A percentile compares a stretch with the other conserved stretches of the same genome.
phyloP scores from a whole-genome alignment of 371 early-diverging fungal genomes.

The Mucor plumbeus region DNA sequence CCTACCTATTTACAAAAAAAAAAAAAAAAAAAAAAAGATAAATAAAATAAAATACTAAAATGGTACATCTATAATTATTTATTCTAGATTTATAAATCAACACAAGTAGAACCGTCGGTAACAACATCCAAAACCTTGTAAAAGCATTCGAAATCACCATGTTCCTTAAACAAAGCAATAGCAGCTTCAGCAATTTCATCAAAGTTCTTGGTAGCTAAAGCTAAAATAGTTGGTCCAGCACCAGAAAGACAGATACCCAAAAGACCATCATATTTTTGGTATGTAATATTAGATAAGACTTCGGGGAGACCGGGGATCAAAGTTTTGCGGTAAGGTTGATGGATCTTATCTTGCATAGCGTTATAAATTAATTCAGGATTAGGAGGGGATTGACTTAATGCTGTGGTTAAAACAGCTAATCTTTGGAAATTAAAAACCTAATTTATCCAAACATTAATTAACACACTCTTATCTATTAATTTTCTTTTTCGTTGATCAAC shows the following conservation, averaged over 20 bases:
- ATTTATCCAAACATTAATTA: not conserved
- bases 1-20: too few relatives aligned
- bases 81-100: slow-evolving; percentile 20
- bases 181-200: slow-evolving; percentile 74
- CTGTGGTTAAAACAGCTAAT: slow-evolving; percentile 84
- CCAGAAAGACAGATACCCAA: slow-evolving; percentile 94
- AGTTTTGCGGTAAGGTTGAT: slow-evolving; percentile 92
- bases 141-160: slow-evolving; percentile 68
- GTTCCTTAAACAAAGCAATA: slow-evolving; percentile 67
- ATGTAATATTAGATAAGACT: slow-evolving; percentile 76
- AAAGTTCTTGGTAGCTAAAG: slow-evolving; percentile 79
- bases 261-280: slow-evolving; percentile 79
- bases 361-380: slow-evolving; percentile 79
- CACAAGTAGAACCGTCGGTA: slow-evolving; percentile 67
- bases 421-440: slow-evolving; percentile 95
- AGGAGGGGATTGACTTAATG: slow-evolving; percentile 73
- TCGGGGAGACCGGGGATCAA: slow-evolving; percentile 93
- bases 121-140: slow-evolving; percentile 81
- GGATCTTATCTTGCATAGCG: slow-evolving; percentile 94
- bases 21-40: too few relatives aligned
- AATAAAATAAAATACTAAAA: too few relatives aligned
- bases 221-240: slow-evolving; percentile 96
- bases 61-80: not conserved
- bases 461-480: not conserved
- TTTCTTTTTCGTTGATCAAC: slow-evolving; percentile 11